A percentile compares a stretch with the other conserved stretches of the same genome.
These are phyloP conservation scores for Rhizophagus sp. DNA, from an alignment of 192 early-diverging fungal genomes.

Conservation along the genomic window DNA sequence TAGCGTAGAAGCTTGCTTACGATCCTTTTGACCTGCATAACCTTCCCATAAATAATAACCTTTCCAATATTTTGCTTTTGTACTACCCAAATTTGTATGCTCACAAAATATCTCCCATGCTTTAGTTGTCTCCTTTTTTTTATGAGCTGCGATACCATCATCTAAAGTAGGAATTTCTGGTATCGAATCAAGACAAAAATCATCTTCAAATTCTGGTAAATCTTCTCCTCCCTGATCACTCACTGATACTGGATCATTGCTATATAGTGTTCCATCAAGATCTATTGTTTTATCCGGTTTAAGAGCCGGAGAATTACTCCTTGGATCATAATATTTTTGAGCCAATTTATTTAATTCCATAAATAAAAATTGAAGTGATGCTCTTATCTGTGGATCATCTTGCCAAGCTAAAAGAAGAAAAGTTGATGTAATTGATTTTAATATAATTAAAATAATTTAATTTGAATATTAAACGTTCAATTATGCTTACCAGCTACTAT, in stretches of 20 bases:
- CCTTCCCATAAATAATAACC: constrained; percentile 30
- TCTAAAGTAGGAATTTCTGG: background rate
- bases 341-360: background rate
- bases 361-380: constrained; percentile 8
- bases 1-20: background rate
- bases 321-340: background rate
- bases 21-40: constrained; percentile 10
- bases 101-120: constrained; percentile 18
- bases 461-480: too few species aligned
- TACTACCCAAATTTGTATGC: constrained; percentile 13
- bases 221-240: background rate
- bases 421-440: too few species aligned
- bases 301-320: background rate
- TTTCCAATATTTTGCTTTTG: constrained; percentile 32
- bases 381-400: background rate
- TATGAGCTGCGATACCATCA: background rate
- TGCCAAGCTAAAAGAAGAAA: background rate
- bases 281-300: background rate
- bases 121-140: background rate
- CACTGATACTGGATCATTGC: background rate
- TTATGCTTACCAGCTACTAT: background rate
- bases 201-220: background rate
- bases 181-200: background rate
- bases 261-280: background rate
- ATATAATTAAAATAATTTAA: too few species aligned